Evolutionary conservation across 139 green algal genomes (phyloP).

Genomic region (Coccomyxa sp.): DNA sequence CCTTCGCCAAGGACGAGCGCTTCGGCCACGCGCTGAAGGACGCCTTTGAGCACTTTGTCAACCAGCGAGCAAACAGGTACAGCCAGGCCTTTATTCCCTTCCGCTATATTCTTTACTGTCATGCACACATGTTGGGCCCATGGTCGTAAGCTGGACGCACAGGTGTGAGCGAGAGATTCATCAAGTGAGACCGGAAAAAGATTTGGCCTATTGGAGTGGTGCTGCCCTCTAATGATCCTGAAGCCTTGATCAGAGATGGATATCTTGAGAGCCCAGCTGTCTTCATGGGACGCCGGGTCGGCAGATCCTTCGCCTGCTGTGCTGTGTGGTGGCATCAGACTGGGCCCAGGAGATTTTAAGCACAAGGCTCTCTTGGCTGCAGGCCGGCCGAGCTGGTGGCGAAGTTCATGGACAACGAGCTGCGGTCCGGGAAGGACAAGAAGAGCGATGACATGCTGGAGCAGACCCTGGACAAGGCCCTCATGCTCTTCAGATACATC

Average conservation of each 20-base stretch:
- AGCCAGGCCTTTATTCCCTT: too few species aligned
- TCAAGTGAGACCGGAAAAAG: too few species aligned
- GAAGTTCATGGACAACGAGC: constrained; percentile 89
- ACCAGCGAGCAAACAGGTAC: constrained; percentile 71
- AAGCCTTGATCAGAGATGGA: too few species aligned
- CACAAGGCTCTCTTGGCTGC: neutral
- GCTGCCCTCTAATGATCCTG: too few species aligned
- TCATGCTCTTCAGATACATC: constrained; percentile 92
- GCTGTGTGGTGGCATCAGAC: too few species aligned
- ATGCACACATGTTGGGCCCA: neutral
- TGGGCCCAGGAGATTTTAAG: neutral
- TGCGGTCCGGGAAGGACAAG: constrained; percentile 67
- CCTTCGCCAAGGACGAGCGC: constrained; percentile 56
- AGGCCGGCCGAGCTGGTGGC: constrained; percentile 92
- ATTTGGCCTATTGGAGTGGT: too few species aligned
- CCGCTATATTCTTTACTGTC: neutral
- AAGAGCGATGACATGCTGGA: constrained; percentile 89
- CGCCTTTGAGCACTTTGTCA: constrained; percentile 93
- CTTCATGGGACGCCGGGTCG: too few species aligned
- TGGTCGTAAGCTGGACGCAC: too few species aligned
- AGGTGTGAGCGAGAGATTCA: too few species aligned
- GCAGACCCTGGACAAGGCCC: constrained; percentile 71
- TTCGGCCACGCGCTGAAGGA: constrained; percentile 84
- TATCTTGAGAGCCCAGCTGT: too few species aligned
- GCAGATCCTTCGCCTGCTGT: too few species aligned